A percentile compares a stretch with the other conserved stretches of the same genome.
phyloP scores from a whole-genome alignment of 345 rosid species.

The Cardamine resedifolia region DNA sequence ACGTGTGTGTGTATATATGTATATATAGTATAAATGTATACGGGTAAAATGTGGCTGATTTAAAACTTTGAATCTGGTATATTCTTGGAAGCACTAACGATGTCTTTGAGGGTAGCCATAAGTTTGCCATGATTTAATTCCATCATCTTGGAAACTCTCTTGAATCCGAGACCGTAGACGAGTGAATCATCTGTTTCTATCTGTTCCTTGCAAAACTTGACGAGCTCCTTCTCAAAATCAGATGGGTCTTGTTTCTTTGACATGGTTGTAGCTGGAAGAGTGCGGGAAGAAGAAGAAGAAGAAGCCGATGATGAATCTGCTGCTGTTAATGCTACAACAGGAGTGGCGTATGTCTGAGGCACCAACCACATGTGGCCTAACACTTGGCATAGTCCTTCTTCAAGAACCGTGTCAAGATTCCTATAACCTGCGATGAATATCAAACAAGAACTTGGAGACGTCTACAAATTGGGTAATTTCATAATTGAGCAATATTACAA shows the following conservation, averaged over 20 bases:
- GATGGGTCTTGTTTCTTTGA: slow-evolving; percentile 66
- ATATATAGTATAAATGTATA: background rate
- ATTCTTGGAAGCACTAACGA: background rate
- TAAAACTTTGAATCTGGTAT: background rate
- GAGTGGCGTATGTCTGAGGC: slow-evolving; percentile 53
- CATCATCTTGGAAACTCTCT: slow-evolving; percentile 55
- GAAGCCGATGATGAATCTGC: background rate
- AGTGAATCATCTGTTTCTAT: slow-evolving; percentile 67
- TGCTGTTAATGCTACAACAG: slow-evolving; percentile 25
- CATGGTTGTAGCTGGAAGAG: slow-evolving; percentile 36
- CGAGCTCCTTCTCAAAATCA: slow-evolving; percentile 54
- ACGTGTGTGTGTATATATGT: background rate
- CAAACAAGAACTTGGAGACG: background rate
- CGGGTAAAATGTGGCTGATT: slow-evolving; percentile 6
- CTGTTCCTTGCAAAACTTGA: slow-evolving; percentile 67
- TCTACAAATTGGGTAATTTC: background rate
- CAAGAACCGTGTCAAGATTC: slow-evolving; percentile 60
- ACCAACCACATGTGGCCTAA: slow-evolving; percentile 88
- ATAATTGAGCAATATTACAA: background rate
- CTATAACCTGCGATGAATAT: background rate
- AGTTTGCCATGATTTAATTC: slow-evolving; percentile 48
- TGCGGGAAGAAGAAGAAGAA: slow-evolving; percentile 37
- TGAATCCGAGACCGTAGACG: slow-evolving; percentile 70
- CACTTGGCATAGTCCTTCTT: slow-evolving; percentile 95
- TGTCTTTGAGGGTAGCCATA: slow-evolving; percentile 44